Evolutionary conservation across 2,329 filamentous ascomycete genomes (phyloP).

Genomic region (Fusarium denticulatum): DNA sequence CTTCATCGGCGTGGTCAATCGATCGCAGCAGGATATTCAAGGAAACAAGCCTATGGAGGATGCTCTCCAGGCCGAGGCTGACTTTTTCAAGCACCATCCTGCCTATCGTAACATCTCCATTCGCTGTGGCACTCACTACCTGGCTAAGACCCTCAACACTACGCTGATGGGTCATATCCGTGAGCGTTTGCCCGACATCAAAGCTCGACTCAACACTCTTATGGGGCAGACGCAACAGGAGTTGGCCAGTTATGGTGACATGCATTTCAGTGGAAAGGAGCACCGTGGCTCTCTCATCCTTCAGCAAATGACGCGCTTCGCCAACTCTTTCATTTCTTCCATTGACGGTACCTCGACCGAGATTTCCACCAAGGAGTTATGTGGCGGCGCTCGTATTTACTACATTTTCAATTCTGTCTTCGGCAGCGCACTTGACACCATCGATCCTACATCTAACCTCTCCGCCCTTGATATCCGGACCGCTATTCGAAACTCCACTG

Average conservation of each 20-base stretch:
- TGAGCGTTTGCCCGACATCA: slow-evolving; percentile 95
- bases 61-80: slow-evolving; percentile 86
- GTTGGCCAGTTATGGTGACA: slow-evolving; percentile 96
- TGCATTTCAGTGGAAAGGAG: slow-evolving; percentile 96
- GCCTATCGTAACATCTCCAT: slow-evolving; percentile 96
- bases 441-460: slow-evolving; percentile 95
- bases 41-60: slow-evolving; percentile 94
- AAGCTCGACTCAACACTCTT: slow-evolving; percentile 93
- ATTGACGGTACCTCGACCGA: slow-evolving; percentile 99
- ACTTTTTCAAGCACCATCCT: slow-evolving; percentile 97
- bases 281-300: slow-evolving; percentile 94
- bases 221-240: slow-evolving; percentile 99
- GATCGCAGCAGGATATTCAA: slow-evolving; percentile 97
- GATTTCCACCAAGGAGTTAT: slow-evolving; percentile 98
- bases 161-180: slow-evolving; percentile 97
- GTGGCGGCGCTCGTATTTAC: slow-evolving; percentile 93
- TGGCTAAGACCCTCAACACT: slow-evolving; percentile 93
- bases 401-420: slow-evolving; percentile 99
- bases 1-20: slow-evolving; percentile 97
- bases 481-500: slow-evolving; percentile 97
- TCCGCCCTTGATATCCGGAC: slow-evolving; percentile 95
- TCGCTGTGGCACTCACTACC: slow-evolving; percentile 90
- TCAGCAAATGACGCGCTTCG: slow-evolving; percentile 98
- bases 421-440: slow-evolving; percentile 93
- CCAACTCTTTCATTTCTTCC: slow-evolving; percentile 96